These are phyloP conservation scores for Cutaneotrichosporon arboriforme DNA, from an alignment of 1,284 basidiomycete genomes.

Conservation along the genomic window DNA sequence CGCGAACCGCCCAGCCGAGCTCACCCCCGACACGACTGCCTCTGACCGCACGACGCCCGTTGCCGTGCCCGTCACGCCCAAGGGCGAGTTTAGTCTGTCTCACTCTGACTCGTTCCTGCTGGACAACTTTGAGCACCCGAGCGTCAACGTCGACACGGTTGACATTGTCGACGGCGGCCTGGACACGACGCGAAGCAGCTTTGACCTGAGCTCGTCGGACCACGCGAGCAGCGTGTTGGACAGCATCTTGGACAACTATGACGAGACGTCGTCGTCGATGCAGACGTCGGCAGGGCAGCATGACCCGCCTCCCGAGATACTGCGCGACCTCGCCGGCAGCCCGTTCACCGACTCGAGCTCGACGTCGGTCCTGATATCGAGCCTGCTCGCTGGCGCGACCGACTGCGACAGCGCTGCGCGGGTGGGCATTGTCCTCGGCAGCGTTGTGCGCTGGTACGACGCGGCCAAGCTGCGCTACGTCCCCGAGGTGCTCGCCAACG, in stretches of 20 bases:
- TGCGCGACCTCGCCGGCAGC: conserved; percentile 3
- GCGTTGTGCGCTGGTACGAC: conserved; percentile 10
- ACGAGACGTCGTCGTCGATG: conserved; percentile 4
- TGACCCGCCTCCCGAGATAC: background rate
- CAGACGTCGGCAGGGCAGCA: background rate
- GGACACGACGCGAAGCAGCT: background rate
- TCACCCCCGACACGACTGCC: background rate
- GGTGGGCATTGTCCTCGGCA: conserved; percentile 9
- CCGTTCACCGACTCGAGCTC: conserved; percentile 9
- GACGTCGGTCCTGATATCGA: background rate
- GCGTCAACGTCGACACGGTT: conserved; percentile 1
- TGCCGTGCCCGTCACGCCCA: background rate
- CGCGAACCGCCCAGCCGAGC: background rate
- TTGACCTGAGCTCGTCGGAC: background rate
- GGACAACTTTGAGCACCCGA: conserved; percentile 5
- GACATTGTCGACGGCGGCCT: background rate
- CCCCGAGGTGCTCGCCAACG: conserved; percentile 7
- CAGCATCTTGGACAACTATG: background rate
- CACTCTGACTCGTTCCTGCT: conserved; percentile 4
- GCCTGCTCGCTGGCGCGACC: conserved; percentile 1
- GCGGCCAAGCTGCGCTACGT: conserved; percentile 8
- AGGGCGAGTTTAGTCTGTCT: background rate
- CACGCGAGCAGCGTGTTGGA: background rate
- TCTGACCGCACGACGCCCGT: background rate
- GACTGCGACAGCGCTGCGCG: conserved; percentile 2